A percentile compares a stretch with the other conserved stretches of the same genome.
phyloP scores from a whole-genome alignment of 306 rosid genomes.

The Lotus japonicus region DNA sequence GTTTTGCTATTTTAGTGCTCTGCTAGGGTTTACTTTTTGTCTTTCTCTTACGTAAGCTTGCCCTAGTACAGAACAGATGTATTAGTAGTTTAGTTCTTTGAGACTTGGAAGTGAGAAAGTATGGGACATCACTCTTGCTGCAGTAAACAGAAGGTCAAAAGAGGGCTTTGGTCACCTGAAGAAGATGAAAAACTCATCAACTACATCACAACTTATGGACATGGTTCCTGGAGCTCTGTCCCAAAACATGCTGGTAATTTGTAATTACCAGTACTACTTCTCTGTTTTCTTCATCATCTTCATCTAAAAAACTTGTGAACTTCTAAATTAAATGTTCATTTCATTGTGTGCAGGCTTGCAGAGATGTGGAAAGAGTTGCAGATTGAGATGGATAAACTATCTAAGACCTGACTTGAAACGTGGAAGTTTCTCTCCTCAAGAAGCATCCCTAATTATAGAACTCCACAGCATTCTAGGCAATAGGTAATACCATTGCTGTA shows the following conservation, averaged over 20 bases:
- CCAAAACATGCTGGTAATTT: slow-evolving; percentile 91
- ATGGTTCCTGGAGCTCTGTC: slow-evolving; percentile 97
- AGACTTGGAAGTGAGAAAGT: background rate
- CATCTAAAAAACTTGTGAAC: background rate
- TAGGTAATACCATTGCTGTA: slow-evolving; percentile 39
- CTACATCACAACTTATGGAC: slow-evolving; percentile 82
- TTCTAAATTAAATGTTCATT: background rate
- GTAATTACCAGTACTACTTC: too few species aligned
- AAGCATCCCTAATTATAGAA: slow-evolving; percentile 77
- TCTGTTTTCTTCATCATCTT: background rate
- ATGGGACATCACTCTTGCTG: slow-evolving; percentile 98
- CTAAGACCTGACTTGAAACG: slow-evolving; percentile 94
- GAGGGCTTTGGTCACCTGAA: slow-evolving; percentile 97
- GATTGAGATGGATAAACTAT: slow-evolving; percentile 95
- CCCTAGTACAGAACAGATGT: too few species aligned
- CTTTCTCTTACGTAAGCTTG: too few species aligned
- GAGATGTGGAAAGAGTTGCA: slow-evolving; percentile 95
- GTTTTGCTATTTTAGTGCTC: too few species aligned
- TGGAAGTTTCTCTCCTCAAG: slow-evolving; percentile 91
- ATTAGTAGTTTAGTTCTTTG: too few species aligned
- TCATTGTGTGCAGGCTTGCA: slow-evolving; percentile 48
- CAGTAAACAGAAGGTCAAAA: slow-evolving; percentile 93
- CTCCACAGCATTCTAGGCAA: slow-evolving; percentile 92
- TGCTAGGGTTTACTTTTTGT: too few species aligned
- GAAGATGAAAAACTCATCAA: slow-evolving; percentile 93